These are phyloP conservation scores for Boletus pseudo-olivaceus DNA, from an alignment of 768 basidiomycete species.

Conservation along the genomic window DNA sequence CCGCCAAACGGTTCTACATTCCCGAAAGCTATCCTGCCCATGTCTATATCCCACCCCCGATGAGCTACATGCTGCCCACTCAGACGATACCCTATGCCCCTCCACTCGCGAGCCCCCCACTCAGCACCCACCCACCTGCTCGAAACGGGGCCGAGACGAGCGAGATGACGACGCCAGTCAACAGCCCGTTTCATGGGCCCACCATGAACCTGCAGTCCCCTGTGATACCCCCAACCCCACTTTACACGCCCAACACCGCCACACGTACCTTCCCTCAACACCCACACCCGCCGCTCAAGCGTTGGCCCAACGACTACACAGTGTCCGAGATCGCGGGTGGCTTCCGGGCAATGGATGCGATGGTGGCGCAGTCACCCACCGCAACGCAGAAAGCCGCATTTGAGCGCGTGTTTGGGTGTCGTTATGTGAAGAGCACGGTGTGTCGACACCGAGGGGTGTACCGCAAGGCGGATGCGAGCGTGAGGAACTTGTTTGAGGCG, in stretches of 20 bases:
- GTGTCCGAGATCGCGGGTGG: slow-evolving; percentile 62
- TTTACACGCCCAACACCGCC: slow-evolving; percentile 25
- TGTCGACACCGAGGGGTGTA: slow-evolving; percentile 70
- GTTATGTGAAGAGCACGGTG: slow-evolving; percentile 72
- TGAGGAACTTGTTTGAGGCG: slow-evolving; percentile 50
- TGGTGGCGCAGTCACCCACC: slow-evolving; percentile 34
- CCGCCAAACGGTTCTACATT: slow-evolving; percentile 29
- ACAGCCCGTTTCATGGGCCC: slow-evolving; percentile 15
- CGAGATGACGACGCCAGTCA: slow-evolving; percentile 14
- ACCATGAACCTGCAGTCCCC: slow-evolving; percentile 20
- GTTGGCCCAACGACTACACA: slow-evolving; percentile 76
- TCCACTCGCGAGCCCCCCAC: slow-evolving; percentile 18
- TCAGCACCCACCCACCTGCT: slow-evolving; percentile 10
- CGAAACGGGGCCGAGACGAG: slow-evolving; percentile 12
- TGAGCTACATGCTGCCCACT: slow-evolving; percentile 27
- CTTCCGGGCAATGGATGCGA: slow-evolving; percentile 48
- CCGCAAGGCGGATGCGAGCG: slow-evolving; percentile 47
- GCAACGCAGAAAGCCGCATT: slow-evolving; percentile 66
- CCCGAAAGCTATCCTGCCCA: slow-evolving; percentile 27
- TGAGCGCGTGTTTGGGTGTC: slow-evolving; percentile 64
- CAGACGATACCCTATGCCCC: slow-evolving; percentile 28
- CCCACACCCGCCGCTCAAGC: slow-evolving; percentile 62
- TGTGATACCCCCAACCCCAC: slow-evolving; percentile 12
- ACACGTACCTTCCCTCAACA: slow-evolving; percentile 42
- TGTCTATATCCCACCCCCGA: slow-evolving; percentile 27